phyloP scores from a whole-genome alignment of 2,329 filamentous ascomycete genomes.

The Celoporthe dispersa region DNA sequence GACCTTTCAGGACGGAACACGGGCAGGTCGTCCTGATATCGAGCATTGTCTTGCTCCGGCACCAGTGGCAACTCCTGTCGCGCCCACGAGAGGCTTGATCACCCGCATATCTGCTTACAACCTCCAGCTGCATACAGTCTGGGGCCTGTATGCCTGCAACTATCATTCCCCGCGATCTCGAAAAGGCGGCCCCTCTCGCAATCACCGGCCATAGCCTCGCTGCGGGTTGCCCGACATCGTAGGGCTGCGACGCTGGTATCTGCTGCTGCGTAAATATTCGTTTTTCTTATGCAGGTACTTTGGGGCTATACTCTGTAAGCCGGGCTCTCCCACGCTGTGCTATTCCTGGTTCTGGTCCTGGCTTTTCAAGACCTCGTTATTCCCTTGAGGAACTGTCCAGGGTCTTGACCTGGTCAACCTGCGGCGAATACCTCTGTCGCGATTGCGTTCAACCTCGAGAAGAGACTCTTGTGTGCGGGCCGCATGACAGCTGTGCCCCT shows the following conservation, averaged over 20 bases:
- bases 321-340: conserved; percentile 11
- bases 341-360: not conserved
- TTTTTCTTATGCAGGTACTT: not conserved
- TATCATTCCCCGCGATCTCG: not conserved
- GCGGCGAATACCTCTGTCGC: not conserved
- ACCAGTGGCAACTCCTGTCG: conserved; percentile 1
- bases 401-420: not conserved
- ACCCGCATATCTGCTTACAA: not conserved
- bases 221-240: not conserved
- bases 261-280: not conserved
- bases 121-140: not conserved
- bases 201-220: not conserved
- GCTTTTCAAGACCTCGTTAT: conserved; percentile 5
- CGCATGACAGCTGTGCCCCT: conserved; percentile 4
- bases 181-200: conserved; percentile 6
- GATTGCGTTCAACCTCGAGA: not conserved
- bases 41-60: not conserved
- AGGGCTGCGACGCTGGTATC: not conserved
- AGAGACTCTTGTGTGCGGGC: not conserved
- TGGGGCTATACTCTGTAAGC: conserved; percentile 16
- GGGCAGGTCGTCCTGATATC: not conserved
- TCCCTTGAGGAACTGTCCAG: conserved; percentile 10
- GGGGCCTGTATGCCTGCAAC: not conserved
- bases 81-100: not conserved
- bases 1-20: not conserved